Base-by-base conservation (phyloP, 1,284 basidiomycete genomes). In the Taiwanofungus camphoratus region DNA sequence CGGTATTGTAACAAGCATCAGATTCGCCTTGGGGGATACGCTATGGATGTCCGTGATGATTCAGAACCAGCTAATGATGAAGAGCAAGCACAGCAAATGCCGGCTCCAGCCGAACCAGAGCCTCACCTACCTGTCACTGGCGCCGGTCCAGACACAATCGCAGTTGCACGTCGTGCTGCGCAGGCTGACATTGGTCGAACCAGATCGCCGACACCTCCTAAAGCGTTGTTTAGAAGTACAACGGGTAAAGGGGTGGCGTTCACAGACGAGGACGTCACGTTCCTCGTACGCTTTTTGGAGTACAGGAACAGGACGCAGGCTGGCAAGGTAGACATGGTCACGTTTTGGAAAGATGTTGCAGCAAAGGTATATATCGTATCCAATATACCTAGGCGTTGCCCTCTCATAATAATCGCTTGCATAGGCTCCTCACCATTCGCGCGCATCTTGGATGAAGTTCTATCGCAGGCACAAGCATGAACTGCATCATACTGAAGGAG, bases 371-470 rank as follows among this genome's bases (percentile, higher is more conserved):
- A 67, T 9, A n/a, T n/a, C n/a, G n/a, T n/a, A n/a, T n/a, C n/a
- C n/a, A n/a, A n/a, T 2, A 6, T 22, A 31, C n/a, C 30, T 29
- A n/a, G n/a, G n/a, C n/a, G n/a, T n/a, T n/a, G n/a, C n/a, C n/a
- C n/a, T n/a, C n/a, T n/a, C n/a, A n/a, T n/a, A n/a, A n/a, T n/a
- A 11, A 5, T 35, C 6, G 24, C 15, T 31, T 39, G 26, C 21
- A 24, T 21, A 87, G 82, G 87, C 86, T 1, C 87, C 87, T 1
- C 87, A 90, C 60, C 87, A 90, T 55, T 89, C 87, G 19, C 79
- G 86, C 20, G 87, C 87, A 38, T 89, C 87, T 2, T 90, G 87
- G 87, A 87, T 90, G 85, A 90, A 90, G 61, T 90, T 81, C 63
- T 90, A 86, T 74, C 73, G 87, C 12, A 70, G 87, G 45, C 87